Conservation (phyloP, 129 eudicot species). For the Chrysanthemum seticuspe region DNA sequence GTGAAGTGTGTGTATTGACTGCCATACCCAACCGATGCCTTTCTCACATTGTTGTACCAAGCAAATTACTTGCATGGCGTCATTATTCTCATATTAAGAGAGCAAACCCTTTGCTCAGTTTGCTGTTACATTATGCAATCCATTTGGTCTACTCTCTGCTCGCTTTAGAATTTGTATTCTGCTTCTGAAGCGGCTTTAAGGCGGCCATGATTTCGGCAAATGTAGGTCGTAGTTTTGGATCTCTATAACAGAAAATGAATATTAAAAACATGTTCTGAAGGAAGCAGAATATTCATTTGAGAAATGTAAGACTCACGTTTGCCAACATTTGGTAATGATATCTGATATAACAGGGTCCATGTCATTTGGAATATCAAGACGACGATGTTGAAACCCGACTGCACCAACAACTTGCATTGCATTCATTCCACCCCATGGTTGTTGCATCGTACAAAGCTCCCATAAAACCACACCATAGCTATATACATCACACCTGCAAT, state of each 20-base stretch:
- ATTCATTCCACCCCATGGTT: slow-evolving; percentile 99
- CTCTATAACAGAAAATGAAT: slow-evolving; percentile 39
- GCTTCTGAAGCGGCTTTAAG: slow-evolving; percentile 81
- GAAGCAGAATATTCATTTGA: neutral
- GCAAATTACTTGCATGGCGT: slow-evolving; percentile 12
- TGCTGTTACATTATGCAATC: slow-evolving; percentile 21
- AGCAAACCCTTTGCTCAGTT: slow-evolving; percentile 12
- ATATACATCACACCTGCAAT: slow-evolving; percentile 82
- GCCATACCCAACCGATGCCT: slow-evolving; percentile 4
- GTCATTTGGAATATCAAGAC: slow-evolving; percentile 84
- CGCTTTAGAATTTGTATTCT: slow-evolving; percentile 45
- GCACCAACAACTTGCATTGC: slow-evolving; percentile 99
- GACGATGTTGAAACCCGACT: slow-evolving; percentile 96
- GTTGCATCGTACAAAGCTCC: slow-evolving; percentile 96
- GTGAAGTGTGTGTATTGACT: slow-evolving; percentile 1
- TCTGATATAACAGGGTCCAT: slow-evolving; percentile 77
- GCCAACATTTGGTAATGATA: slow-evolving; percentile 78
- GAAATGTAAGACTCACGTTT: slow-evolving; percentile 65
- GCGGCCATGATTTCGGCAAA: slow-evolving; percentile 94
- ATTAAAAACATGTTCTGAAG: slow-evolving; percentile 2
- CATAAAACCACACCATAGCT: slow-evolving; percentile 92
- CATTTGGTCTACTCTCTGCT: slow-evolving; percentile 40
- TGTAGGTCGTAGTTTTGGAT: slow-evolving; percentile 88
- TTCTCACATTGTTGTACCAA: slow-evolving; percentile 13
- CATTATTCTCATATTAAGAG: slow-evolving; percentile 21